Evolutionary conservation across 345 rosid species (phyloP), one percentile per base, ranked within the genome.

Genomic region (Salix viminalis): DNA sequence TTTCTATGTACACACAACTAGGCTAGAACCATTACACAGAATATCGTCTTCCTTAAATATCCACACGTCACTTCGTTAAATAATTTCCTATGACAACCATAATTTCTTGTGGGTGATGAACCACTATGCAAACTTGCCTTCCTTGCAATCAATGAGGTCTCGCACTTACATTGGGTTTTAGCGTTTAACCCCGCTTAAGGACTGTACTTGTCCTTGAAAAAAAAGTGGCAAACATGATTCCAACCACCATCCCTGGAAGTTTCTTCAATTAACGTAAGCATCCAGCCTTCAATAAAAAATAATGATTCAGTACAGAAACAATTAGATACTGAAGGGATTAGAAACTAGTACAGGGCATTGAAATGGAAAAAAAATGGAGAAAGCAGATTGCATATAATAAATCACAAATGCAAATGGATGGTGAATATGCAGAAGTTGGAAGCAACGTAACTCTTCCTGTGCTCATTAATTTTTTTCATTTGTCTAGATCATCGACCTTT

Each of bases 401-500:
- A 39, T 34, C 50, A 42, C 12, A 56, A 44, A 24, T 50, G 50
- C 34, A 4, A 48, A 41, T 16, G n/a, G 54, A n/a, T 7, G 62
- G 44, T 21, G 28, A 58, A 26, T 23, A 21, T 11, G 24, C n/a
- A 32, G 42, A 42, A 68, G 26, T 65, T 48, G 26, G 42, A 65
- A 37, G 65, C 66, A 75, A 75, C 77, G 76, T 67, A 75, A 66
- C 62, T 36, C 44, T 12, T 18, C 46, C 9, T 24, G 34, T 18
- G n/a, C 39, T 65, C 28, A 15, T 70, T 44, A 77, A 34, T 39
- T 66, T 34, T 41, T 82, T 70, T 54, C n/a, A 73, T 13, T 32
- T 24, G 50, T 65, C 68, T 67, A 44, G 14, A 11, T 87, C 89
- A 28, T 79, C 85, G 39, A 78, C 81, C 72, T 81, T 87, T 56